Conservation (phyloP, 2,329 filamentous ascomycete species). For the Tolypocladium tundrense region DNA sequence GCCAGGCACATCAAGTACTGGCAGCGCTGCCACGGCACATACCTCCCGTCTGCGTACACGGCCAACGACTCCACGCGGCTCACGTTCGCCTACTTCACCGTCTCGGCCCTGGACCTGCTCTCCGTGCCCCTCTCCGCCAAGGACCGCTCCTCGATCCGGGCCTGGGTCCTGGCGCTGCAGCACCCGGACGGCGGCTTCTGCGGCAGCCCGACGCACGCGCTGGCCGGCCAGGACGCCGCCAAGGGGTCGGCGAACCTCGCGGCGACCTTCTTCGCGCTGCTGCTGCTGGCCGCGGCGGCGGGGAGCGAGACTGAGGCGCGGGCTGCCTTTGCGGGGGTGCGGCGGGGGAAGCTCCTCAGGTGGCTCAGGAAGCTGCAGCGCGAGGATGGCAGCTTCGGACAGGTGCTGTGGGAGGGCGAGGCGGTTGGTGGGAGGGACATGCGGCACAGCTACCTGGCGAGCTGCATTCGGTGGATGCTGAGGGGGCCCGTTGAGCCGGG, state of each 20-base stretch:
- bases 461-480: slow-evolving; percentile 73
- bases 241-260: slow-evolving; percentile 59
- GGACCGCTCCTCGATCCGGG: slow-evolving; percentile 36
- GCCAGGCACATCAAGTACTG: slow-evolving; percentile 81
- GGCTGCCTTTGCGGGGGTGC: slow-evolving; percentile 50
- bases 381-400: slow-evolving; percentile 81
- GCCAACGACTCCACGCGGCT: slow-evolving; percentile 85
- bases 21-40: slow-evolving; percentile 73
- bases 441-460: slow-evolving; percentile 78
- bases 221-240: slow-evolving; percentile 30
- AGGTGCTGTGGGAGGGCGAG: slow-evolving; percentile 51
- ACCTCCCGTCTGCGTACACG: slow-evolving; percentile 75
- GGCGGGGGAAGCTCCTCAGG: slow-evolving; percentile 53
- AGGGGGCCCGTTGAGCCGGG: slow-evolving; percentile 46
- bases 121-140: slow-evolving; percentile 42
- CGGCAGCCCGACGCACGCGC: slow-evolving; percentile 61
- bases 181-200: slow-evolving; percentile 82
- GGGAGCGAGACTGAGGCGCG: slow-evolving; percentile 26
- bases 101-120: slow-evolving; percentile 77
- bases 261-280: slow-evolving; percentile 80
- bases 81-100: slow-evolving; percentile 78
- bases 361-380: slow-evolving; percentile 75
- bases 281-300: slow-evolving; percentile 50
- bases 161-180: slow-evolving; percentile 82
- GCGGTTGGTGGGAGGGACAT: slow-evolving; percentile 76